phyloP scores from a whole-genome alignment of 495 filamentous ascomycete genomes.

The Talaromyces ruber region DNA sequence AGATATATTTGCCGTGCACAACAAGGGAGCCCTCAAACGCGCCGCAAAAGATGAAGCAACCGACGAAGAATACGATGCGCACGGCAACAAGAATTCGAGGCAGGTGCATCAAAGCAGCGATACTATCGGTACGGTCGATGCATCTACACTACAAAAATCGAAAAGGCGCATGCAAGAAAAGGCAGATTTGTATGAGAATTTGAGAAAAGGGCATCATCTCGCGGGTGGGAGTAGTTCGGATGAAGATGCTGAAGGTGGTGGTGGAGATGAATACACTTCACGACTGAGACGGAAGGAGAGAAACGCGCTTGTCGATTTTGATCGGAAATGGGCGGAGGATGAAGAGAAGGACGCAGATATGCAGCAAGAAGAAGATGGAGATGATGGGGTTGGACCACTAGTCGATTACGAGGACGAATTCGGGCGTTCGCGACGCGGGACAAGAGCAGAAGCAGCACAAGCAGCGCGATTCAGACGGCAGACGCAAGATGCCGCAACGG shows the following conservation, averaged over 20 bases:
- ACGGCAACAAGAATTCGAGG: slow-evolving; percentile 17
- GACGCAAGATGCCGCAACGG: slow-evolving; percentile 21
- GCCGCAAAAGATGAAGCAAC: slow-evolving; percentile 40
- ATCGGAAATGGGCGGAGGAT: slow-evolving; percentile 81
- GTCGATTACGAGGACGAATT: slow-evolving; percentile 87
- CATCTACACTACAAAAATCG: slow-evolving; percentile 45
- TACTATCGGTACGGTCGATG: slow-evolving; percentile 34
- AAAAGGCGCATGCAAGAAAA: slow-evolving; percentile 82
- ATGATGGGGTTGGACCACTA: slow-evolving; percentile 45
- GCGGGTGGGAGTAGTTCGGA: slow-evolving; percentile 17
- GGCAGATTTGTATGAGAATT: slow-evolving; percentile 68
- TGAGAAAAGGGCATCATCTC: slow-evolving; percentile 64
- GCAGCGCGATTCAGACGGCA: slow-evolving; percentile 43
- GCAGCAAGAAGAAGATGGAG: slow-evolving; percentile 23
- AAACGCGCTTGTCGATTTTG: slow-evolving; percentile 76
- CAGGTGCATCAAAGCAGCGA: slow-evolving; percentile 29
- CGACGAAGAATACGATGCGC: slow-evolving; percentile 2
- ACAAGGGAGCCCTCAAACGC: slow-evolving; percentile 61
- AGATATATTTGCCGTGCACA: slow-evolving; percentile 62
- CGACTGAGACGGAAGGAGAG: slow-evolving; percentile 31
- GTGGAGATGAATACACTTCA: slow-evolving; percentile 37
- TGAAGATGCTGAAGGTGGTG: slow-evolving; percentile 25
- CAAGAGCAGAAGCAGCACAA: slow-evolving; percentile 50
- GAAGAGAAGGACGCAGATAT: slow-evolving; percentile 29
- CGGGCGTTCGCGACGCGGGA: slow-evolving; percentile 64